Evolutionary conservation across 129 eudicot genomes (phyloP), one percentile per base, ranked within the genome.

Genomic region (Sambucus nigra): DNA sequence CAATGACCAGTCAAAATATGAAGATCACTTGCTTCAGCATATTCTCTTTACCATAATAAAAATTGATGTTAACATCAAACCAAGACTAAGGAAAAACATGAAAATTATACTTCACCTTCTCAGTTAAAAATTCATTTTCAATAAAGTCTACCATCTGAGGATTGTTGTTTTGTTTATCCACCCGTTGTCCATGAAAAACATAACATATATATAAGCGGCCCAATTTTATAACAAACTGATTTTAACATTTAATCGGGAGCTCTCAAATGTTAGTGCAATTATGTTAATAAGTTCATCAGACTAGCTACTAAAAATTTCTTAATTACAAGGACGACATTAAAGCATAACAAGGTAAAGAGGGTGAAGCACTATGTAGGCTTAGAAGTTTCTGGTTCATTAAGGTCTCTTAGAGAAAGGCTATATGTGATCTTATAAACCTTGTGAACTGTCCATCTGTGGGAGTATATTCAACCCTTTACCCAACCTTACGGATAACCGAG

Each of bases 111-210:
- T 13, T 61, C 60, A 91, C 99, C 94, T 91, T 95, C 65, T 91
- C 95, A 27, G 13, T 61, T 51, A 91, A 69, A 63, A 79, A 91
- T 61, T 82, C 82, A 16, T 84, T 70, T 66, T 86, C 99, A 23
- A 91, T 47, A 49, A 91, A 91, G 57, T 91, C 95, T 29, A 74
- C 69, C 75, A 86, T 19, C 53, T 91, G 89, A 26, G 89, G 75
- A 75, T 91, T 95, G 70, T 91, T 82, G 87, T 71, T 76, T 38
- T 15, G 42, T 53, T 60, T 84, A 38, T 95, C 95, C 31, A 86
- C 87, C 99, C 86, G 69, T 33, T n/a, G 35, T 35, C 15, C 44
- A 12, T 39, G 8, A 47, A 56, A 0, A 46, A 60, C 47, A 45
- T 25, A 50, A 15, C 45, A 18, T n/a, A 15, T 3, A 7, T 17